Base-by-base conservation (phyloP, 805 yeast species). In the Limtongozyma cylindracea region DNA sequence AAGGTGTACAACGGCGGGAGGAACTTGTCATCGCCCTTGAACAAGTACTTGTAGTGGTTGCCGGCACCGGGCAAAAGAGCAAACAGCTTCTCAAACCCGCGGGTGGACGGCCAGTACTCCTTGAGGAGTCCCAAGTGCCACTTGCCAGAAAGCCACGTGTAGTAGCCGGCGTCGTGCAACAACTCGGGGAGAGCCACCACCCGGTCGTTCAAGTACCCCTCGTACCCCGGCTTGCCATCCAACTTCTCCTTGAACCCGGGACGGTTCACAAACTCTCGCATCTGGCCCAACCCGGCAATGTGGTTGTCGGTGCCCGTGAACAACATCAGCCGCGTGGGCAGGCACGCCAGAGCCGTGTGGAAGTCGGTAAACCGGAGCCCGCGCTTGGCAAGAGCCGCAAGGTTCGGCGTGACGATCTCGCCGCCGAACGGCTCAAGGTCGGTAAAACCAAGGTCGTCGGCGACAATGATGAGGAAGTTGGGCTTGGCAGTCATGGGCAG, bases 271-370 rank as follows among this genome's bases (percentile, higher is more conserved):
- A 47, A 51, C 31, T 61, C 68, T 3, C 49, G 53, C 67, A 61
- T 58, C 29, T 61, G 66, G 6, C 68, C 68, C 23, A 60, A 32
- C 2, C 70, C 70, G 8, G 67, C 66, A 34, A 61, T 49, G 29
- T 64, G 69, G 32, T 63, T 60, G 31, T 64, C 70, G 4, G 68
- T 61, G 4, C 71, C 73, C 3, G 64, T 55, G 19, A 63, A 37
- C 3, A 64, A 44, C 62, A 62, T 62, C 8, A 70, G 61, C 26
- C 71, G 41, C 1, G 71, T 64, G 6, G 72, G 71, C 3, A 71
- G 61, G 30, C 71, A 64, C 1, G 71, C 70, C 3, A 68, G 52
- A 4, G 70, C 70, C 3, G 71, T 56, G 27, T 64, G 67, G 38
- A 64, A 63, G 27, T 63, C 62, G 8, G 68, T 58, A 30, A 62